Evolutionary conservation across 2,329 filamentous ascomycete genomes (phyloP).

Genomic region (Capronia epimyces): DNA sequence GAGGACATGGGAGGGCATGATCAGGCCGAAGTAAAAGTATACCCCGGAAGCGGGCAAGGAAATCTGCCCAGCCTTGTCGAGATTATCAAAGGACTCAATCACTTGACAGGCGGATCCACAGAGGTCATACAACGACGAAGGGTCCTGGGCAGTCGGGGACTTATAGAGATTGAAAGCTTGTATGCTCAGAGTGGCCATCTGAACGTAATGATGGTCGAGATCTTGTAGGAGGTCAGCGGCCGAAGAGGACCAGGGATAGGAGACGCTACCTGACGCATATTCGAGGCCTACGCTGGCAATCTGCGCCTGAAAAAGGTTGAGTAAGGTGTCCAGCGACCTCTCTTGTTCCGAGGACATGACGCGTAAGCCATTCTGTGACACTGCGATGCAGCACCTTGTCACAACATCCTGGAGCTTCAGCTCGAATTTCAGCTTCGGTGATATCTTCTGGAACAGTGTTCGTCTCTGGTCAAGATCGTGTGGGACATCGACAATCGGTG

Average conservation of each 20-base stretch:
- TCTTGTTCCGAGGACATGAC: constrained; percentile 38
- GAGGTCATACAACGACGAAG: constrained; percentile 19
- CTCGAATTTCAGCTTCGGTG: constrained; percentile 34
- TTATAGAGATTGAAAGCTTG: constrained; percentile 22
- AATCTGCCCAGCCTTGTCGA: constrained; percentile 16
- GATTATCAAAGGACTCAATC: constrained; percentile 18
- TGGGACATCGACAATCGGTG: constrained; percentile 33
- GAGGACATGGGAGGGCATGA: constrained; percentile 33
- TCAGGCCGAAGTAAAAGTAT: constrained; percentile 32
- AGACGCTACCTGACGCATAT: constrained; percentile 30
- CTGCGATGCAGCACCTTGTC: constrained; percentile 35
- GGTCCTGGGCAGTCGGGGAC: constrained; percentile 16
- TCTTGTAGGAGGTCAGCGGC: constrained; percentile 1
- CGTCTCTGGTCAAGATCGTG: constrained; percentile 36
- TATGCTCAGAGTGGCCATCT: constrained; percentile 12
- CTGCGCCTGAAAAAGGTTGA: constrained; percentile 36
- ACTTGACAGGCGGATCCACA: constrained; percentile 18
- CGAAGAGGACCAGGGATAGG: not conserved
- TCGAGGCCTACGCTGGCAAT: constrained; percentile 36
- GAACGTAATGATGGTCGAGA: constrained; percentile 11
- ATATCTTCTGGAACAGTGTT: constrained; percentile 34
- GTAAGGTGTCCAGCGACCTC: constrained; percentile 35
- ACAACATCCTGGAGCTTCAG: constrained; percentile 38
- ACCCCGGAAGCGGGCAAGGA: constrained; percentile 15
- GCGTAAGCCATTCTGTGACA: constrained; percentile 38